phyloP scores from a whole-genome alignment of 1,284 basidiomycete species.

The Xerocomus nothofagi region DNA sequence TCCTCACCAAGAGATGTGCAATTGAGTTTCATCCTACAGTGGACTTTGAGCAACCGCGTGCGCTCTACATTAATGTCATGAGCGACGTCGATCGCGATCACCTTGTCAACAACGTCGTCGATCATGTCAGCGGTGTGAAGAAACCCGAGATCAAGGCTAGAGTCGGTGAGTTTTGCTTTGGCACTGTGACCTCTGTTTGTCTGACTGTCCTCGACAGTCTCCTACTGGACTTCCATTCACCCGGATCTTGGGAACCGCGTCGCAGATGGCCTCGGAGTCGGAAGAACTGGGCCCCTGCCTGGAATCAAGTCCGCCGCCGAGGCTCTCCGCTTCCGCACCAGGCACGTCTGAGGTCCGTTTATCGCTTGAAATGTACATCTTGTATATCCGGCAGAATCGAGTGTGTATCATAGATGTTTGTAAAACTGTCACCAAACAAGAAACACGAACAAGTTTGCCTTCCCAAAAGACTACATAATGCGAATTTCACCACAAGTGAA shows the following conservation, averaged over 20 bases:
- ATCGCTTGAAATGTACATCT: neutral
- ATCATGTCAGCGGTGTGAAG: conserved; percentile 70
- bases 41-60: conserved; percentile 91
- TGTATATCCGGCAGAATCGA: neutral
- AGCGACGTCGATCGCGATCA: conserved; percentile 65
- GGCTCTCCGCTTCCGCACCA: conserved; percentile 51
- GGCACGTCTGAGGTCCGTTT: conserved; percentile 9
- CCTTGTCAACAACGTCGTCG: conserved; percentile 77
- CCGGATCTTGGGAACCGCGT: conserved; percentile 72
- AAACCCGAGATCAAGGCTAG: conserved; percentile 62
- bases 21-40: conserved; percentile 41
- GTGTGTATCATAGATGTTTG: conserved; percentile 13
- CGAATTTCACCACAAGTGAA: neutral
- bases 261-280: conserved; percentile 67
- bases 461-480: neutral
- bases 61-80: conserved; percentile 79
- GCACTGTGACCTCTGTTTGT: neutral
- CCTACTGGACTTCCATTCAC: conserved; percentile 79
- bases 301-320: conserved; percentile 59
- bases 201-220: conserved; percentile 46
- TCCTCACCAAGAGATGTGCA: neutral
- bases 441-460: neutral
- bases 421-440: conserved; percentile 40
- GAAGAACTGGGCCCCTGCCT: conserved; percentile 55
- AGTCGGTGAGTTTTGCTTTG: conserved; percentile 53